phyloP scores from a whole-genome alignment of 2,329 filamentous ascomycete genomes.

The Penicillium expansum region DNA sequence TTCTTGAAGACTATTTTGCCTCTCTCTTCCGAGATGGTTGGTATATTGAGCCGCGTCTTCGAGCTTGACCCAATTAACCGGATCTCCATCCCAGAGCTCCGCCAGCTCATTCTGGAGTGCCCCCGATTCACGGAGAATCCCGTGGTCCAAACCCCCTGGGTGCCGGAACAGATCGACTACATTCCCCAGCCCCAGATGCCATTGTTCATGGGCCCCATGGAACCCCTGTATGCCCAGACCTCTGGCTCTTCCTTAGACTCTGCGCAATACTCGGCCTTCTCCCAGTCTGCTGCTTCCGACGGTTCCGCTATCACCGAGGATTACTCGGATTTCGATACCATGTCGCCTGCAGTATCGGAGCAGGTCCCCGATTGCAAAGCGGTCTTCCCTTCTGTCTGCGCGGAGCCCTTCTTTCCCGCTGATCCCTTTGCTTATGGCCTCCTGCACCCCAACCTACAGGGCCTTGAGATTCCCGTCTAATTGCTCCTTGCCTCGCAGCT shows the following conservation, averaged over 20 bases:
- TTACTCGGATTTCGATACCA: slow-evolving; percentile 35
- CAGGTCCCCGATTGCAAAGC: slow-evolving; percentile 32
- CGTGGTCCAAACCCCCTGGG: slow-evolving; percentile 35
- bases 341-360: slow-evolving; percentile 36
- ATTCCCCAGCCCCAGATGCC: slow-evolving; percentile 38
- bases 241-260: slow-evolving; percentile 39
- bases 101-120: slow-evolving; percentile 73
- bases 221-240: slow-evolving; percentile 34
- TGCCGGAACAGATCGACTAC: slow-evolving; percentile 38
- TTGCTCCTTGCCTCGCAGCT: slow-evolving; percentile 1
- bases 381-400: slow-evolving; percentile 30
- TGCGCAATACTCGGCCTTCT: slow-evolving; percentile 38
- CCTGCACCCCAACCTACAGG: slow-evolving; percentile 27
- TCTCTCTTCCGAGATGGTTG: slow-evolving; percentile 82
- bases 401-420: slow-evolving; percentile 30
- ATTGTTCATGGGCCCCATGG: slow-evolving; percentile 33
- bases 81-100: slow-evolving; percentile 77
- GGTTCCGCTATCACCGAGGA: slow-evolving; percentile 41
- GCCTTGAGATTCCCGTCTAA: slow-evolving; percentile 3
- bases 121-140: slow-evolving; percentile 61
- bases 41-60: slow-evolving; percentile 84
- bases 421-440: slow-evolving; percentile 23
- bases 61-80: slow-evolving; percentile 78
- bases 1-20: slow-evolving; percentile 93
- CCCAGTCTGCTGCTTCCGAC: slow-evolving; percentile 41